Conservation (phyloP, 148 eudicot genomes). For the Limonium bicolor region DNA sequence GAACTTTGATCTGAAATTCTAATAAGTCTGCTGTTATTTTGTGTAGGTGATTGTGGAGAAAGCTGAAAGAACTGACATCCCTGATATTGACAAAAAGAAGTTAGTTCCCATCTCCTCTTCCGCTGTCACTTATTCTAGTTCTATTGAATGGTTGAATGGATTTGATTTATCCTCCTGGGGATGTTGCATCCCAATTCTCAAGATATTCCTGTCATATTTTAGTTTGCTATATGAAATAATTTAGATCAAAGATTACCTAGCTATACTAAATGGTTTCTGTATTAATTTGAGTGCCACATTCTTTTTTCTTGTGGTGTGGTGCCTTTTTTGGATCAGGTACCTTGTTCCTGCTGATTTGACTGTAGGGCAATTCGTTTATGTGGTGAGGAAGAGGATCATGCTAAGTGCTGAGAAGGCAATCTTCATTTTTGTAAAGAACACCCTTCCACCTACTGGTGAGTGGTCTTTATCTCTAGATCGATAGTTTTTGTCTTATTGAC, state of each 20-base stretch:
- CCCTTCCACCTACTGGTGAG: slow-evolving; percentile 83
- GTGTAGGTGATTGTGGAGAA: slow-evolving; percentile 83
- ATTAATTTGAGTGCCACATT: too few relatives aligned
- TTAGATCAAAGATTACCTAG: too few relatives aligned
- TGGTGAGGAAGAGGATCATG: slow-evolving; percentile 88
- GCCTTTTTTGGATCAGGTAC: too few relatives aligned
- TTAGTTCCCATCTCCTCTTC: slow-evolving; percentile 12
- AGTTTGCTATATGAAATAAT: too few relatives aligned
- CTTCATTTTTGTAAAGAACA: slow-evolving; percentile 75
- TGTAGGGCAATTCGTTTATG: slow-evolving; percentile 92
- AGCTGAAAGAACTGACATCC: slow-evolving; percentile 89
- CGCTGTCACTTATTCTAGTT: background rate
- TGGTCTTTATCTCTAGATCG: too few relatives aligned
- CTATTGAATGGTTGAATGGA: too few relatives aligned
- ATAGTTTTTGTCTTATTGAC: too few relatives aligned
- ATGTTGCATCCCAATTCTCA: too few relatives aligned
- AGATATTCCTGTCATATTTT: too few relatives aligned
- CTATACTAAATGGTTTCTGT: too few relatives aligned
- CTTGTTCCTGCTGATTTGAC: slow-evolving; percentile 93
- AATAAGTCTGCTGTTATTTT: background rate
- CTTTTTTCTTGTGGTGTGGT: too few relatives aligned
- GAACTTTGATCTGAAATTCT: background rate
- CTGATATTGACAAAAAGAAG: slow-evolving; percentile 97
- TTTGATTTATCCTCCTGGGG: too few relatives aligned
- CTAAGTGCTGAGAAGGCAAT: slow-evolving; percentile 96